Percentiles rank a stretch among this genome's conserved stretches.
Conservation (phyloP, 2,329 filamentous ascomycete species). For the Sclerotinia glacialis region DNA sequence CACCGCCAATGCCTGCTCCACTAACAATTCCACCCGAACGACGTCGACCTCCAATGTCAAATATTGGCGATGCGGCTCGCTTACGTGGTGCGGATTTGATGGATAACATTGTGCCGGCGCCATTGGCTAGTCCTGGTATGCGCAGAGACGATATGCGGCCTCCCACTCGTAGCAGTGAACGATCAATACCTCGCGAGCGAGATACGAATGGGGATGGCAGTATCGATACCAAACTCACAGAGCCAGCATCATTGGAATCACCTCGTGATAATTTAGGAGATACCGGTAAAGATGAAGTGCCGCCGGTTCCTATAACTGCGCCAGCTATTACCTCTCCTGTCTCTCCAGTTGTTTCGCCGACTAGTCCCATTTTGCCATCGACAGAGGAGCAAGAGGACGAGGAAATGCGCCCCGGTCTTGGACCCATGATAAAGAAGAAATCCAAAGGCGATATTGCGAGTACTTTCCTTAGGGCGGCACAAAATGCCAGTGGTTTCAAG, state of each 20-base stretch:
- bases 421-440: constrained; percentile 82
- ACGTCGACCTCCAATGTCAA: constrained; percentile 39
- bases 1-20: constrained; percentile 37
- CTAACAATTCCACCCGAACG: constrained; percentile 37
- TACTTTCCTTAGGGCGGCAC: constrained; percentile 76
- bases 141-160: constrained; percentile 39
- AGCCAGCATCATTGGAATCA: constrained; percentile 13
- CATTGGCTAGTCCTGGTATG: constrained; percentile 40
- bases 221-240: constrained; percentile 6
- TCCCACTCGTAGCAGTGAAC: constrained; percentile 39
- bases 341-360: constrained; percentile 22
- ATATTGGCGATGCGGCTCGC: constrained; percentile 35
- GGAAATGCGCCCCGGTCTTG: constrained; percentile 68
- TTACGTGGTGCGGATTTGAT: constrained; percentile 31
- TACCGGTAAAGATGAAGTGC: constrained; percentile 7
- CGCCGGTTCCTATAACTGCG: constrained; percentile 9
- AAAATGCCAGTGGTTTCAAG: constrained; percentile 71
- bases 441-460: constrained; percentile 71
- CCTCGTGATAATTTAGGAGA: background rate
- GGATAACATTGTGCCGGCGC: constrained; percentile 40
- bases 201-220: constrained; percentile 22
- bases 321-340: constrained; percentile 17
- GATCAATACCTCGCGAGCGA: constrained; percentile 29
- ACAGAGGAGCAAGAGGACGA: constrained; percentile 31
- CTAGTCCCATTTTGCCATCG: constrained; percentile 12